These are phyloP conservation scores for Leishmania guyanensis DNA, from an alignment of 208 protist species.

Conservation along the genomic window DNA sequence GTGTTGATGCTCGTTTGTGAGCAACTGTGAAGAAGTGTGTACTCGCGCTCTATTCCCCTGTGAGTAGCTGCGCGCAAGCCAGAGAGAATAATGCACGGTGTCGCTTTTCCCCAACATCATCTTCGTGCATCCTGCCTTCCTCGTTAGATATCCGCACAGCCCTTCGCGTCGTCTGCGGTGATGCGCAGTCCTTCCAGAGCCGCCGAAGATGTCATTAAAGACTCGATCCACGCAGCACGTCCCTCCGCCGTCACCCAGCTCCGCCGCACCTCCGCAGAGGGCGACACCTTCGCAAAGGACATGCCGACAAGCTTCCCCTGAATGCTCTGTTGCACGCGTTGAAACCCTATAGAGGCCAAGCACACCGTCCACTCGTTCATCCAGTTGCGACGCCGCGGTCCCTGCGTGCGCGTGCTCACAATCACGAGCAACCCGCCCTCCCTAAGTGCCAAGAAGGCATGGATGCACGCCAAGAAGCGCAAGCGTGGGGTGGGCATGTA, in stretches of 20 bases:
- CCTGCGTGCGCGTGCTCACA: constrained; percentile 85
- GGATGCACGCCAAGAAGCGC: constrained; percentile 74
- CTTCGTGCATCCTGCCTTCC: background rate
- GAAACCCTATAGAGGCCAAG: constrained; percentile 70
- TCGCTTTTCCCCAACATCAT: background rate
- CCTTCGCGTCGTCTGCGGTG: constrained; percentile 45
- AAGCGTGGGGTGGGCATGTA: constrained; percentile 80
- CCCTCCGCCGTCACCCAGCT: constrained; percentile 25
- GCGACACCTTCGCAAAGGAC: constrained; percentile 53
- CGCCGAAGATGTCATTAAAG: constrained; percentile 40
- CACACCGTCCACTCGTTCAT: constrained; percentile 65
- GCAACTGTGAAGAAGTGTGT: background rate
- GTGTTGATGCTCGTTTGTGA: background rate
- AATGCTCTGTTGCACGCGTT: constrained; percentile 63
- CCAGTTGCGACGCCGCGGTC: constrained; percentile 57
- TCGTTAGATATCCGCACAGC: constrained; percentile 3
- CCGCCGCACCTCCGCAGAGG: constrained; percentile 17
- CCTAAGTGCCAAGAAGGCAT: constrained; percentile 75
- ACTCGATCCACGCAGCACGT: constrained; percentile 39
- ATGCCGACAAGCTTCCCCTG: constrained; percentile 75
- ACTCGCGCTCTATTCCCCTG: background rate
- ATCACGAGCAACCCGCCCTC: constrained; percentile 78
- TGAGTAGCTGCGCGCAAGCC: background rate
- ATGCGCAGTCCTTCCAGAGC: constrained; percentile 54
- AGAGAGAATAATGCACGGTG: background rate